Conservation (phyloP, 2,329 filamentous ascomycete genomes). For the Exophiala sp. region DNA sequence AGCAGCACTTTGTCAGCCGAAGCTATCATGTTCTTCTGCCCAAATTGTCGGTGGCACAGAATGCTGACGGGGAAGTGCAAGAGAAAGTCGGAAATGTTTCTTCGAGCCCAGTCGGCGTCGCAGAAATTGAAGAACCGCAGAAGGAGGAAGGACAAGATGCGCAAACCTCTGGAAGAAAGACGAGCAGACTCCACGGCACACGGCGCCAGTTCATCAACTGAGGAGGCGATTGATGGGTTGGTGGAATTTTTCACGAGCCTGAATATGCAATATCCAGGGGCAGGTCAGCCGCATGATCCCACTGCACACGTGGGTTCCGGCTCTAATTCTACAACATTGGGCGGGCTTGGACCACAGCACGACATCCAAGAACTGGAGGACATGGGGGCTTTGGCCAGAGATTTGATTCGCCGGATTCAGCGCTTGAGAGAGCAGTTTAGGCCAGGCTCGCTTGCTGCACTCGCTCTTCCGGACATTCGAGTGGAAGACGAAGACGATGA, state of each 20-base stretch:
- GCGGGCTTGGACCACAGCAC: constrained; percentile 1
- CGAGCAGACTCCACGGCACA: constrained; percentile 7
- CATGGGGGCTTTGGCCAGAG: constrained; percentile 24
- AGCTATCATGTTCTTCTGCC: constrained; percentile 26
- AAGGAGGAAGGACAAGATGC: constrained; percentile 24
- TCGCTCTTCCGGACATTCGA: constrained; percentile 26
- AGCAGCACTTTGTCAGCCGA: constrained; percentile 7
- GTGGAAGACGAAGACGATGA: constrained; percentile 16
- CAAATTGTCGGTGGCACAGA: constrained; percentile 28
- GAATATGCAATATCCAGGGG: constrained; percentile 11
- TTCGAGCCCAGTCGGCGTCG: constrained; percentile 9
- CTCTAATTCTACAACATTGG: not conserved
- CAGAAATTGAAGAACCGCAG: constrained; percentile 18
- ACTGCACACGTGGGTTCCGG: not conserved
- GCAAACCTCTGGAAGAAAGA: constrained; percentile 23
- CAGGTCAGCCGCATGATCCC: not conserved
- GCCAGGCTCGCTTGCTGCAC: constrained; percentile 25
- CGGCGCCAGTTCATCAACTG: not conserved
- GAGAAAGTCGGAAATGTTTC: constrained; percentile 22
- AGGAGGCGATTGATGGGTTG: constrained; percentile 22
- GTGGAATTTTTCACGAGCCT: constrained; percentile 25
- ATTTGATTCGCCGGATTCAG: constrained; percentile 26
- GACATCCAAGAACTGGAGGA: constrained; percentile 27
- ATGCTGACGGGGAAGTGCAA: constrained; percentile 28
- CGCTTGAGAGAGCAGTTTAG: constrained; percentile 26